A percentile compares a stretch with the other conserved stretches of the same genome.
Evolutionary conservation across 2,329 filamentous ascomycete genomes (phyloP).

Genomic region (Aspergillus calidoustus): DNA sequence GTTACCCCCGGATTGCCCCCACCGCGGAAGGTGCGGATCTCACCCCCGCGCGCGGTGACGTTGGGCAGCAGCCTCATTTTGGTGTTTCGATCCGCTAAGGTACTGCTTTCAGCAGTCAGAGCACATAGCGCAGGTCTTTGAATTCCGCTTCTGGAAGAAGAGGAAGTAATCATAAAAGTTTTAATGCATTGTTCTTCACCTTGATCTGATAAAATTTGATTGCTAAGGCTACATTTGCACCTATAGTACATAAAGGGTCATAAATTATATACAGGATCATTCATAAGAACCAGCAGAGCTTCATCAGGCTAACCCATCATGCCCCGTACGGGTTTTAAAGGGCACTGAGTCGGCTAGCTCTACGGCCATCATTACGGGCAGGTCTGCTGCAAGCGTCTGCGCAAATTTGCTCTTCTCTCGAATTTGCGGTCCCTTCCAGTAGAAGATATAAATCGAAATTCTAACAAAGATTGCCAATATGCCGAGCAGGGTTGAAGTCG

Average conservation of each 20-base stretch:
- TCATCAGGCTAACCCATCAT: background rate
- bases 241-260: too few species aligned
- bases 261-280: background rate
- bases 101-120: too few species aligned
- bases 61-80: background rate
- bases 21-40: slow-evolving; percentile 6
- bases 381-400: slow-evolving; percentile 40
- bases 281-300: too few species aligned
- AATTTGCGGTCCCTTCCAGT: slow-evolving; percentile 59
- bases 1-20: slow-evolving; percentile 1
- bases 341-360: slow-evolving; percentile 23
- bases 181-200: too few species aligned
- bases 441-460: slow-evolving; percentile 60
- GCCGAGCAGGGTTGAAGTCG: slow-evolving; percentile 45
- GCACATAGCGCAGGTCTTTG: too few species aligned
- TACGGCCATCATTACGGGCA: slow-evolving; percentile 22
- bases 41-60: background rate
- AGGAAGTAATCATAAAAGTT: background rate
- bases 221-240: background rate
- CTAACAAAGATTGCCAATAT: slow-evolving; percentile 56
- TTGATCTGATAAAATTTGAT: background rate
- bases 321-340: slow-evolving; percentile 19
- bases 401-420: slow-evolving; percentile 59
- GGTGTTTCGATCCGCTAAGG: background rate
- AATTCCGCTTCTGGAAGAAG: too few species aligned